These are phyloP conservation scores for Striga asiatica DNA, from an alignment of 257 asterid genomes.

Conservation along the genomic window DNA sequence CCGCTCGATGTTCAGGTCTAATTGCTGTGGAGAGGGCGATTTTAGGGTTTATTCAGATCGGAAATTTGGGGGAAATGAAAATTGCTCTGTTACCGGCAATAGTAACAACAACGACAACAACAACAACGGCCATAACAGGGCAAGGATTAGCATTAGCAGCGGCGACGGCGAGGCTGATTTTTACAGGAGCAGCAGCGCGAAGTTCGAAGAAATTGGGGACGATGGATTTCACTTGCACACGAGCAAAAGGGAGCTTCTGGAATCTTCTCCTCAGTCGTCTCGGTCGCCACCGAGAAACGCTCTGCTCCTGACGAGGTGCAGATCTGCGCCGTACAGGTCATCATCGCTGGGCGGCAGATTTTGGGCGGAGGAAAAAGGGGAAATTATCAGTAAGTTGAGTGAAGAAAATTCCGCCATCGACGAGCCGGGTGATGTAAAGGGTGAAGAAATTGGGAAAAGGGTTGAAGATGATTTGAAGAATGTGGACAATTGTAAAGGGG, in stretches of 20 bases:
- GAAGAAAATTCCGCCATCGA: too few species aligned
- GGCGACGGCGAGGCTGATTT: slow-evolving; percentile 14
- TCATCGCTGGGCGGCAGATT: slow-evolving; percentile 65
- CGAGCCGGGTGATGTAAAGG: slow-evolving; percentile 6
- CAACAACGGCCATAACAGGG: too few species aligned
- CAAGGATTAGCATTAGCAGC: slow-evolving; percentile 4
- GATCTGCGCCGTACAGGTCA: slow-evolving; percentile 96
- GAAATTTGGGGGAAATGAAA: neutral
- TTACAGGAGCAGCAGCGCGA: neutral
- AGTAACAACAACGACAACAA: neutral
- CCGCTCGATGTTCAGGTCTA: slow-evolving; percentile 28
- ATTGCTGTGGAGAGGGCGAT: slow-evolving; percentile 27
- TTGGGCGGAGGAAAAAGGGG: slow-evolving; percentile 21
- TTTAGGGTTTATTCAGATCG: neutral
- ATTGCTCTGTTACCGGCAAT: neutral
- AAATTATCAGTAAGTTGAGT: neutral
- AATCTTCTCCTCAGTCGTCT: slow-evolving; percentile 18
- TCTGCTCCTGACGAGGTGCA: slow-evolving; percentile 62
- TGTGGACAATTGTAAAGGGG: neutral
- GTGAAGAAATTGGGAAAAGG: slow-evolving; percentile 17
- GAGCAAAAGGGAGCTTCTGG: slow-evolving; percentile 18
- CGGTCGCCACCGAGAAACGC: slow-evolving; percentile 58
- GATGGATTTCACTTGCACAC: slow-evolving; percentile 14
- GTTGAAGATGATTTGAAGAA: slow-evolving; percentile 21
- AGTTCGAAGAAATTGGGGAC: neutral